Conservation (phyloP, 768 basidiomycete genomes). For the Nidularia pulvinata region DNA sequence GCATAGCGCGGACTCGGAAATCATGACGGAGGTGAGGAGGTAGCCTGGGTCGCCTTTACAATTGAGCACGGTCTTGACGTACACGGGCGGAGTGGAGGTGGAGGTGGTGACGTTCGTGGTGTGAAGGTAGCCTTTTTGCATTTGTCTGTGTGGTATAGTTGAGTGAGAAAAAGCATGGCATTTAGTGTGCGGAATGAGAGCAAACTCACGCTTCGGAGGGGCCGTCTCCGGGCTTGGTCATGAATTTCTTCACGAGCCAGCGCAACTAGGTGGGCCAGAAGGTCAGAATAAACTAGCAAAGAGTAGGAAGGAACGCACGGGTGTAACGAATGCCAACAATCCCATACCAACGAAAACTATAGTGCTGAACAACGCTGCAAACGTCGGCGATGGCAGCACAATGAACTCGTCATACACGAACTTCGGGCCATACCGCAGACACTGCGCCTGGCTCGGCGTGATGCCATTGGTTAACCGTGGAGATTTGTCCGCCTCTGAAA, state of each 20-base stretch:
- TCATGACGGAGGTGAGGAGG: constrained; percentile 61
- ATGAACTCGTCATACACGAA: constrained; percentile 82
- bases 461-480: not conserved
- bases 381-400: constrained; percentile 31
- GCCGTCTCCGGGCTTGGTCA: constrained; percentile 58
- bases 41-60: constrained; percentile 84
- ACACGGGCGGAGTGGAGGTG: constrained; percentile 37
- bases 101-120: constrained; percentile 74
- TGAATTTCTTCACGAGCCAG: constrained; percentile 48
- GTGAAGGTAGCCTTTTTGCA: constrained; percentile 60
- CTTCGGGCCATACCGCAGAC: constrained; percentile 61
- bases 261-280: constrained; percentile 43
- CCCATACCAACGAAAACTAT: constrained; percentile 28
- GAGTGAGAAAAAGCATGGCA: not conserved
- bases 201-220: constrained; percentile 66
- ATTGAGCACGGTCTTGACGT: constrained; percentile 61
- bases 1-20: constrained; percentile 78
- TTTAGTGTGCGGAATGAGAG: no score
- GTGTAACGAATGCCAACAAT: constrained; percentile 28
- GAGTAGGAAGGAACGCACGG: constrained; percentile 28
- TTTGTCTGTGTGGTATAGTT: constrained; percentile 34
- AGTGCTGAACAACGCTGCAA: constrained; percentile 38
- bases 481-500: not conserved
- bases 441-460: constrained; percentile 15
- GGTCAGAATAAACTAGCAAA: not conserved